Conservation (phyloP, 257 asterid species). For the Lycium barbarum region DNA sequence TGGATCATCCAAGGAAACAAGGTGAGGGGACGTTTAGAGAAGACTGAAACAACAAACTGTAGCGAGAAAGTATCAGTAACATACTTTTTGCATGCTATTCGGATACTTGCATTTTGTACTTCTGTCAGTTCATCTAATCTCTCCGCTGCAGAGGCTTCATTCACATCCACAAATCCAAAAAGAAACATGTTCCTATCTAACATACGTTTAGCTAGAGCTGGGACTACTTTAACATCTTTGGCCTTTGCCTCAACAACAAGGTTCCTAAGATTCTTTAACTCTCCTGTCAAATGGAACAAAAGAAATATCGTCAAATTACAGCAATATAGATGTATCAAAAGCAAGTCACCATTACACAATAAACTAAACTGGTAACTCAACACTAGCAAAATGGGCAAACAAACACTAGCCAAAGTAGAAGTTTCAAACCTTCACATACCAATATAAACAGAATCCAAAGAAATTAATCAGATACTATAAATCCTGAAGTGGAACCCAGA, state of each 20-base stretch:
- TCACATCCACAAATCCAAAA: slow-evolving; percentile 70
- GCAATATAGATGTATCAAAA: background rate
- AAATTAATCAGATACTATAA: background rate
- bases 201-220: slow-evolving; percentile 70
- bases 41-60: background rate
- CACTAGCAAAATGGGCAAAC: background rate
- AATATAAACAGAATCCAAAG: slow-evolving; percentile 1
- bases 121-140: slow-evolving; percentile 72
- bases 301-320: background rate
- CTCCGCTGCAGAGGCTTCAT: slow-evolving; percentile 67
- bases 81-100: slow-evolving; percentile 69
- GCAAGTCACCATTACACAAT: background rate
- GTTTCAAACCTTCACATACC: background rate
- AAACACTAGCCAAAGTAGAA: background rate
- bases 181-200: slow-evolving; percentile 74
- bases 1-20: slow-evolving; percentile 36
- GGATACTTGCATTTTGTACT: slow-evolving; percentile 67
- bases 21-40: background rate
- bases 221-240: slow-evolving; percentile 51
- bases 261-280: slow-evolving; percentile 60
- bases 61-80: slow-evolving; percentile 29
- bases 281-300: slow-evolving; percentile 49
- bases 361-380: background rate
- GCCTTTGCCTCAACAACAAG: slow-evolving; percentile 64
- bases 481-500: background rate